Percentiles rank a stretch among this genome's conserved stretches.
Conservation (phyloP, 495 filamentous ascomycete genomes). For the Choiromyces venosus region DNA sequence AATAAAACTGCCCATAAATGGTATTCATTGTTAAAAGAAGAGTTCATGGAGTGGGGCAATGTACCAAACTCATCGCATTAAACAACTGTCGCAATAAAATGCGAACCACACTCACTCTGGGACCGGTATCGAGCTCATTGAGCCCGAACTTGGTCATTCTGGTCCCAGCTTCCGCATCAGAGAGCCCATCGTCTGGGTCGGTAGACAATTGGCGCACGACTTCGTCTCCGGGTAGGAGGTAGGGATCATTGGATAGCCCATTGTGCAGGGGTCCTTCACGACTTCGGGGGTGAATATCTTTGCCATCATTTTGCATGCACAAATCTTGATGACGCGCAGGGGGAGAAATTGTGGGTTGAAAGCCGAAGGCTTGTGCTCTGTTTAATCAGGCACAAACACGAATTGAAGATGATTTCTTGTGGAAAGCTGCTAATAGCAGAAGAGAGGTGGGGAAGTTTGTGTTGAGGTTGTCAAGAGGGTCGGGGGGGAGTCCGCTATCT, state of each 20-base stretch:
- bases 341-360: constrained; percentile 6
- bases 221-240: constrained; percentile 54
- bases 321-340: constrained; percentile 8
- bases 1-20: constrained; percentile 7
- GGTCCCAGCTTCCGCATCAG: constrained; percentile 51
- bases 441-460: neutral
- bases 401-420: neutral
- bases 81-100: constrained; percentile 60
- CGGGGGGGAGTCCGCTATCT: neutral
- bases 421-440: too few relatives aligned
- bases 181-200: constrained; percentile 59
- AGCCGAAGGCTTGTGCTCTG: neutral
- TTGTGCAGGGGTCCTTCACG: constrained; percentile 42
- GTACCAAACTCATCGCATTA: constrained; percentile 63
- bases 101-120: constrained; percentile 53
- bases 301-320: constrained; percentile 42
- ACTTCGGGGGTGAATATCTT: constrained; percentile 43
- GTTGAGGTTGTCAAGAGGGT: neutral
- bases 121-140: constrained; percentile 58
- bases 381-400: neutral
- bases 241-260: constrained; percentile 56
- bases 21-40: constrained; percentile 32
- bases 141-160: constrained; percentile 55
- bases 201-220: constrained; percentile 56
- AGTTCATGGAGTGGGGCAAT: constrained; percentile 18